A percentile compares a stretch with the other conserved stretches of the same genome.
phyloP scores from a whole-genome alignment of 345 rosid genomes.

The Hibiscus syriacus region DNA sequence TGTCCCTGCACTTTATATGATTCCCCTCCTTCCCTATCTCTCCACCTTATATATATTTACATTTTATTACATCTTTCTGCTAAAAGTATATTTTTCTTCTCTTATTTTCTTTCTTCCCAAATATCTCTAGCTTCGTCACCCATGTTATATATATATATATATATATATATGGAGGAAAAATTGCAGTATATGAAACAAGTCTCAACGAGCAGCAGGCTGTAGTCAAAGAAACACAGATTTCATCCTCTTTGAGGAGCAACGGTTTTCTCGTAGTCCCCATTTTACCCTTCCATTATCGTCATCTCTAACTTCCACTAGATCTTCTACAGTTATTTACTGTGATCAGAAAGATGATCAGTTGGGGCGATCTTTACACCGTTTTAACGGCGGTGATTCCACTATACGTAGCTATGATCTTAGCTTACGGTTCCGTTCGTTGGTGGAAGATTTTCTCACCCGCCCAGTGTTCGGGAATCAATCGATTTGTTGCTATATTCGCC shows the following conservation, averaged over 20 bases:
- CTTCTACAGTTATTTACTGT: background rate
- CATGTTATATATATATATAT: no score
- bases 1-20: no score
- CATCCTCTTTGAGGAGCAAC: conserved; percentile 17
- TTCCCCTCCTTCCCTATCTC: no score
- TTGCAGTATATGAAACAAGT: no score
- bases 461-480: conserved; percentile 95
- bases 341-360: conserved; percentile 44
- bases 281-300: conserved; percentile 10
- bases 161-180: no score
- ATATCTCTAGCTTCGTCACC: no score
- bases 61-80: no score
- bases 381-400: conserved; percentile 86
- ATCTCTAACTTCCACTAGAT: background rate
- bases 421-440: conserved; percentile 95
- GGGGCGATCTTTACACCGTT: conserved; percentile 79
- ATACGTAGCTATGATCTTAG: conserved; percentile 84
- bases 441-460: conserved; percentile 93
- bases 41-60: no score
- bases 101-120: no score
- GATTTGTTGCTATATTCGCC: conserved; percentile 86
- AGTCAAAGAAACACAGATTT: background rate
- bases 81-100: no score
- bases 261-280: conserved; percentile 28
- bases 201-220: background rate